Conservation (phyloP, 768 basidiomycete genomes). For the Coprinellus micaceus region DNA sequence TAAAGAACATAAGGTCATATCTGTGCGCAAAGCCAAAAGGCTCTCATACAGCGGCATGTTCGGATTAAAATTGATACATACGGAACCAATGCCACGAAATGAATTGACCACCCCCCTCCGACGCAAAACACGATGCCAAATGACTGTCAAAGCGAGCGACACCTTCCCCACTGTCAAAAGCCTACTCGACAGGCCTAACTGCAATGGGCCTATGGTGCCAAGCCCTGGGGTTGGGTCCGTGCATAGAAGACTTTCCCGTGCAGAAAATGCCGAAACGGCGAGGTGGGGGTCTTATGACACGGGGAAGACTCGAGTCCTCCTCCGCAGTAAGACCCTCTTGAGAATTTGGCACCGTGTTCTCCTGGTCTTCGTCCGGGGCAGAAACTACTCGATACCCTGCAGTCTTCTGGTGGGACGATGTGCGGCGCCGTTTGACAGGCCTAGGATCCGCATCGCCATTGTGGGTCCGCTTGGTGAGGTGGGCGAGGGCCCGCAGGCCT, state of each 20-base stretch:
- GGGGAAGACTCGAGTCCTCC: slow-evolving; percentile 9
- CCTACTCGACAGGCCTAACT: slow-evolving; percentile 7
- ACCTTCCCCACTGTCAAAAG: background rate
- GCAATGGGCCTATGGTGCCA: slow-evolving; percentile 2
- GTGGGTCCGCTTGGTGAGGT: background rate
- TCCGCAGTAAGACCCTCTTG: background rate
- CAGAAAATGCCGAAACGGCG: slow-evolving; percentile 38
- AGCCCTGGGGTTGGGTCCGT: slow-evolving; percentile 12
- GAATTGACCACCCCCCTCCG: too few relatives aligned
- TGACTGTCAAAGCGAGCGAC: too few relatives aligned
- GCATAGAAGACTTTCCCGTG: slow-evolving; percentile 34
- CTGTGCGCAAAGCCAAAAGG: too few relatives aligned
- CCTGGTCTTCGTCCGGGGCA: slow-evolving; percentile 28
- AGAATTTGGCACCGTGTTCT: slow-evolving; percentile 21
- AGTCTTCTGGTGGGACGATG: slow-evolving; percentile 12
- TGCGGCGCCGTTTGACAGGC: slow-evolving; percentile 11
- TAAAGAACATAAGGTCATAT: too few relatives aligned
- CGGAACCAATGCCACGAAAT: too few relatives aligned
- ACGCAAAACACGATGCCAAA: too few relatives aligned
- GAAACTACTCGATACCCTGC: slow-evolving; percentile 12
- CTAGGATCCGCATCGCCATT: slow-evolving; percentile 12
- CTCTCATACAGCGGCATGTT: too few relatives aligned
- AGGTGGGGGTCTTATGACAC: slow-evolving; percentile 23
- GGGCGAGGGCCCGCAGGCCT: background rate
- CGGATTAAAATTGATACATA: too few relatives aligned